Conservation (phyloP, 2,329 filamentous ascomycete species). For the Cladophialophora yegresii region DNA sequence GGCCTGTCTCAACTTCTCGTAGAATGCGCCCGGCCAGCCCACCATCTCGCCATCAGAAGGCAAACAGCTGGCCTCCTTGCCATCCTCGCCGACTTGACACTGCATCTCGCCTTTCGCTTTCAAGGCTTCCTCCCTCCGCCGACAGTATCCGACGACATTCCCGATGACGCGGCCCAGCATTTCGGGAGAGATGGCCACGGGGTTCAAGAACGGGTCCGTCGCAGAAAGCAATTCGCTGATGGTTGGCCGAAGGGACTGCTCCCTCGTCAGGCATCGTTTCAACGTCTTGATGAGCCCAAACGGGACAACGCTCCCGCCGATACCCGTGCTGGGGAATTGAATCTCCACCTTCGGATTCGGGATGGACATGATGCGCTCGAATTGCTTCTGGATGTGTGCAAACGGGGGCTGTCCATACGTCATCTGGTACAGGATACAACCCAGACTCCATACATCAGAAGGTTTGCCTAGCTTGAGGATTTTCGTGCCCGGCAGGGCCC, state of each 20-base stretch:
- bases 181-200: constrained; percentile 59
- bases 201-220: constrained; percentile 61
- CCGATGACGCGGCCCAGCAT: constrained; percentile 61
- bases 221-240: constrained; percentile 58
- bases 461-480: constrained; percentile 96
- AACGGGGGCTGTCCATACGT: constrained; percentile 96
- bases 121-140: constrained; percentile 38
- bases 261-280: constrained; percentile 60
- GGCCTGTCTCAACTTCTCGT: constrained; percentile 51
- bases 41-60: constrained; percentile 60
- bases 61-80: constrained; percentile 44
- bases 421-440: constrained; percentile 97
- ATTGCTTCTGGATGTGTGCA: constrained; percentile 83
- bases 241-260: constrained; percentile 59
- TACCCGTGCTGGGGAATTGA: constrained; percentile 49
- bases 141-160: constrained; percentile 62
- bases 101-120: constrained; percentile 29
- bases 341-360: constrained; percentile 54
- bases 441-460: constrained; percentile 92
- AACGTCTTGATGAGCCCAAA: constrained; percentile 59
- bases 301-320: constrained; percentile 56
- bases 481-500: constrained; percentile 55
- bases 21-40: constrained; percentile 52
- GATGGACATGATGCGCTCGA: constrained; percentile 70
- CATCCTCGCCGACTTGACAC: constrained; percentile 11